Percentiles rank a stretch among this genome's conserved stretches.
Evolutionary conservation across 2,329 filamentous ascomycete species (phyloP).

Genomic region (Zasmidium cellare): DNA sequence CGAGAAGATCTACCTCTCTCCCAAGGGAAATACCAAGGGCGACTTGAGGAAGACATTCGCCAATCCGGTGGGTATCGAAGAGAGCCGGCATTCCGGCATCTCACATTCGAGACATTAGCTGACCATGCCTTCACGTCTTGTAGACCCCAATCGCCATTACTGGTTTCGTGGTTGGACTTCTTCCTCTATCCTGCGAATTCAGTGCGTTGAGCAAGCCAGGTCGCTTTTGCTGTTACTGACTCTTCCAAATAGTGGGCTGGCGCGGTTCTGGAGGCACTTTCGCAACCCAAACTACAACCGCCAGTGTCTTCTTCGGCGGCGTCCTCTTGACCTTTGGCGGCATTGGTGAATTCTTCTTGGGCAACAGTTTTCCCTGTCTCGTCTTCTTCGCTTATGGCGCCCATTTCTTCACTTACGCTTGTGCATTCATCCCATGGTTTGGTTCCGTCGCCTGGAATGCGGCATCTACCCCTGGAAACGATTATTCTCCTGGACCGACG

Average conservation of each 20-base stretch:
- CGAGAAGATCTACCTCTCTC: slow-evolving; percentile 25
- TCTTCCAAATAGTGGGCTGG: slow-evolving; percentile 7
- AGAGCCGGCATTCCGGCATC: no score
- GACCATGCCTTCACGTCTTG: no score
- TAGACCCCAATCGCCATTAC: slow-evolving; percentile 24
- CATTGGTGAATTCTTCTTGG: slow-evolving; percentile 39
- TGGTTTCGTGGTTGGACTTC: slow-evolving; percentile 23
- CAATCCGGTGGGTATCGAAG: slow-evolving; percentile 12
- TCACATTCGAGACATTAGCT: no score
- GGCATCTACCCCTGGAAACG: slow-evolving; percentile 12
- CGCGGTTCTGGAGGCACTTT: slow-evolving; percentile 9
- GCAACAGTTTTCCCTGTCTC: slow-evolving; percentile 33
- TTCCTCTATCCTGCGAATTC: slow-evolving; percentile 19
- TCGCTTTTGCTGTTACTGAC: background rate
- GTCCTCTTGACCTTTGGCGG: slow-evolving; percentile 35
- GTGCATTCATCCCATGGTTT: slow-evolving; percentile 22
- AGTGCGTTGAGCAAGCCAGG: slow-evolving; percentile 7
- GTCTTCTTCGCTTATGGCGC: slow-evolving; percentile 27
- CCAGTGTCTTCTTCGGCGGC: slow-evolving; percentile 36
- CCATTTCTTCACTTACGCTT: slow-evolving; percentile 23
- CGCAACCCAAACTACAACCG: slow-evolving; percentile 13
- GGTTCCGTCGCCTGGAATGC: slow-evolving; percentile 15
- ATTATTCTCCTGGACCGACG: background rate
- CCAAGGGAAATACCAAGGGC: slow-evolving; percentile 16
- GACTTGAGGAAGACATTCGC: slow-evolving; percentile 23